Evolutionary conservation across 805 yeast species (phyloP).

Genomic region (Metschnikowia amazonensis): DNA sequence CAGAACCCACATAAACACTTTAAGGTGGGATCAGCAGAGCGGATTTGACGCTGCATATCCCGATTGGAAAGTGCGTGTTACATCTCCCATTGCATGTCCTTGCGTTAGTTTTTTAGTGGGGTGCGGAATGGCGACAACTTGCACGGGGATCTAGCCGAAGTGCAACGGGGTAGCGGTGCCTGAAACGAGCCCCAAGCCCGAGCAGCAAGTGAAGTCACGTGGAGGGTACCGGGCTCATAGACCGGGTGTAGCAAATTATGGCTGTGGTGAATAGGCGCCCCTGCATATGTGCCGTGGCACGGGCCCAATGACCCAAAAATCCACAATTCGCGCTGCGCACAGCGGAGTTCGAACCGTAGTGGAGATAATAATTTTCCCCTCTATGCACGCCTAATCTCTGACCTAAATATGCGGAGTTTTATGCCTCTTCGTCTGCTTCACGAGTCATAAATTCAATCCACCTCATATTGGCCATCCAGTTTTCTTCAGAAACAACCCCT

Average conservation of each 20-base stretch:
- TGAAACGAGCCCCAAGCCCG: neutral
- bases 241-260: neutral
- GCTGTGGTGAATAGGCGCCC: neutral
- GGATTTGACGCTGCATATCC: neutral
- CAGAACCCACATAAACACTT: neutral
- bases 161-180: neutral
- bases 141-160: neutral
- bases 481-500: neutral
- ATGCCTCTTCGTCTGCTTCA: neutral
- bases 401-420: conserved; percentile 5
- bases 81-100: neutral
- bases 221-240: neutral
- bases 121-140: conserved; percentile 1
- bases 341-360: neutral
- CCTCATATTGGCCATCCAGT: neutral
- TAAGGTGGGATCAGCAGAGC: neutral
- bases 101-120: neutral
- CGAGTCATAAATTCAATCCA: neutral
- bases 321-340: conserved; percentile 4
- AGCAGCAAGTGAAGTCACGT: conserved; percentile 1
- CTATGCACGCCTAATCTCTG: conserved; percentile 4
- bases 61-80: neutral
- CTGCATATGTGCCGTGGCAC: conserved; percentile 3
- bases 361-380: conserved; percentile 2
- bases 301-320: conserved; percentile 4